Evolutionary conservation across 1,284 basidiomycete species (phyloP).

Genomic region (Puccinia horiana): DNA sequence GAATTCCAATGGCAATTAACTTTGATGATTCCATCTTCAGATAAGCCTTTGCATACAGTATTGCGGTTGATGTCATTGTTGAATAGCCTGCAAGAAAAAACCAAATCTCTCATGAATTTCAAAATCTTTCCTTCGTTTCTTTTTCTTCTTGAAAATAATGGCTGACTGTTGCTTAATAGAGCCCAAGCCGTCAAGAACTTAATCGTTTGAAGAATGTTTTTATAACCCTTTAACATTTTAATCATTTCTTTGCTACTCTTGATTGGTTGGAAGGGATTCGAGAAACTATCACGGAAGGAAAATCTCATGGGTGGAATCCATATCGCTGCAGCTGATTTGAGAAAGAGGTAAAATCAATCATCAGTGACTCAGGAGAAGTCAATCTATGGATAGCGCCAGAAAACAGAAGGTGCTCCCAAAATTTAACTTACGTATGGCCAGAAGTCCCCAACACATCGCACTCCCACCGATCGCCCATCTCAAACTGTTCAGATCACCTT

Average conservation of each 20-base stretch:
- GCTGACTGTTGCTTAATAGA: slow-evolving; percentile 29
- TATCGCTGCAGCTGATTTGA: slow-evolving; percentile 7
- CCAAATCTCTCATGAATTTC: not conserved
- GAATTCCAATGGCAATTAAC: slow-evolving; percentile 6
- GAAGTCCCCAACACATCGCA: slow-evolving; percentile 30
- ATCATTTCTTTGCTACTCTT: slow-evolving; percentile 22
- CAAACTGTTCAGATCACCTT: slow-evolving; percentile 29
- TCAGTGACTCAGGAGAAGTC: not conserved
- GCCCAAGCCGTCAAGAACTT: slow-evolving; percentile 35
- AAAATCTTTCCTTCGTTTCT: not conserved
- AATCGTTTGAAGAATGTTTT: not conserved
- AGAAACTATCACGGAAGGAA: not conserved
- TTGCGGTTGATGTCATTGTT: slow-evolving; percentile 32
- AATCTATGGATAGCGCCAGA: not conserved
- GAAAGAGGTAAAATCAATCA: not conserved
- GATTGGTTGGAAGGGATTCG: slow-evolving; percentile 22
- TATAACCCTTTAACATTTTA: slow-evolving; percentile 4
- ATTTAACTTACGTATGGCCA: slow-evolving; percentile 27
- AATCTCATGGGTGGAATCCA: not conserved
- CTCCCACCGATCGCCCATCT: slow-evolving; percentile 36
- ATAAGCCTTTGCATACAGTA: slow-evolving; percentile 20
- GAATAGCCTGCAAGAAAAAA: slow-evolving; percentile 12
- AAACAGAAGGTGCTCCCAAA: not conserved
- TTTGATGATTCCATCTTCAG: slow-evolving; percentile 37
- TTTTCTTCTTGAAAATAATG: not conserved